Base-by-base conservation (phyloP, 2,329 filamentous ascomycete species). In the Fusarium subglutinans region DNA sequence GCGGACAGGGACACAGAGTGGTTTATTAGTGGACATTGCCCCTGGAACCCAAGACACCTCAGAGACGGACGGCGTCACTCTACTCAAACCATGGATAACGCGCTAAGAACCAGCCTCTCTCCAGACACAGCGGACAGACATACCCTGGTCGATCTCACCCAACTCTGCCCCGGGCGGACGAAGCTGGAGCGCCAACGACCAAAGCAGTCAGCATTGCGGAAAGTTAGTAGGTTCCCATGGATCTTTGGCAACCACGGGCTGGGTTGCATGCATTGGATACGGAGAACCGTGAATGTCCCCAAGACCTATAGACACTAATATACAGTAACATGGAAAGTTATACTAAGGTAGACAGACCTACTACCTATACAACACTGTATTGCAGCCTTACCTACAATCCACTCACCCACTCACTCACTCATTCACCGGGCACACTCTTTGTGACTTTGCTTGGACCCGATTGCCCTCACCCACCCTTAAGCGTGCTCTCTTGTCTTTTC, bases 131-230 rank as follows among this genome's bases (percentile, higher is more conserved):
- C 51, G 60, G 51, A 61, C 43, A 59, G 37, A 35, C 6, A 33
- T 35, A 62, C 43, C 58, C 64, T 45, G 28, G 41, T 72, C 62
- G 67, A 51, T 45, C 53, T 55, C 64, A 69, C 45, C 45, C 45
- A 26, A 48, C 47, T 45, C 58, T 63, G 60, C 71, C 75, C 73
- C 51, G 22, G 55, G 63, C 35, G 44, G 40, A 69, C 63, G 54
- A 67, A 73, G 43, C 24, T 45, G 17, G 24, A 26, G 73, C 72
- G 75, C 75, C 60, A 68, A 58, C 72, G 66, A 73, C 75, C 66
- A 69, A 66, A 69, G 51, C 55, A 68, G 63, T 57, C 63, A 70
- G 66, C 66, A 76, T 64, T 62, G 51, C 74, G 61, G 64, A 70
- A 64, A 63, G 63, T 67, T 72, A 64, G 74, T 28, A 28, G 18